These are phyloP conservation scores for Lipomyces sp. DNA, from an alignment of 805 yeast species.

Conservation along the genomic window DNA sequence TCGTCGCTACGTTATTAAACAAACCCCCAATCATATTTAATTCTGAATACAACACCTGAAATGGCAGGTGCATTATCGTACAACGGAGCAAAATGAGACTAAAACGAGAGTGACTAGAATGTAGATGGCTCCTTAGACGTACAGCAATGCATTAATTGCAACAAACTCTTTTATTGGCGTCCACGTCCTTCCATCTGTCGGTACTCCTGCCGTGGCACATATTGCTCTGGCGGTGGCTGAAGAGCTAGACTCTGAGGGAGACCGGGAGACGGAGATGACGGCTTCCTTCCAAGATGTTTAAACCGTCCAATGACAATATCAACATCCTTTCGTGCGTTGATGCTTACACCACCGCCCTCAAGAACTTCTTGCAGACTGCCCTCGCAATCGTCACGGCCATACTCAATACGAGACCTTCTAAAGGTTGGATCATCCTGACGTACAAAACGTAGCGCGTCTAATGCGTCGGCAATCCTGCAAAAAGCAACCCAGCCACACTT, in stretches of 20 bases:
- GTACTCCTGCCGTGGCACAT: no score
- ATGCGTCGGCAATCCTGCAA: slow-evolving; percentile 24
- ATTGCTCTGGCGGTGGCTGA: background rate
- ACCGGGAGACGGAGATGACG: background rate
- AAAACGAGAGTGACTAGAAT: no score
- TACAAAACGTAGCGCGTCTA: slow-evolving; percentile 20
- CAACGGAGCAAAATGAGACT: no score
- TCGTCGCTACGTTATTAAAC: no score
- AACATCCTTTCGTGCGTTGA: slow-evolving; percentile 25
- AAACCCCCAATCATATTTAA: no score
- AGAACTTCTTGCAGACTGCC: slow-evolving; percentile 21
- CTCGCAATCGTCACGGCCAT: slow-evolving; percentile 24
- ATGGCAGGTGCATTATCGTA: no score
- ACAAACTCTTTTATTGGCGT: no score
- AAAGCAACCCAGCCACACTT: slow-evolving; percentile 26
- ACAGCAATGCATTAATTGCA: no score
- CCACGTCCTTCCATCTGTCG: no score
- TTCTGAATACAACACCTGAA: no score
- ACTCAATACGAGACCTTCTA: slow-evolving; percentile 17
- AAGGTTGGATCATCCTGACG: slow-evolving; percentile 15
- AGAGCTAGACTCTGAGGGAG: background rate
- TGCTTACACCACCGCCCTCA: slow-evolving; percentile 25
- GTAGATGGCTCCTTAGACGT: no score
- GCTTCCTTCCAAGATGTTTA: slow-evolving; percentile 17
- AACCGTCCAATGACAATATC: slow-evolving; percentile 21